Conservation (phyloP, 2,329 filamentous ascomycete genomes). For the Paraphoma sp. region DNA sequence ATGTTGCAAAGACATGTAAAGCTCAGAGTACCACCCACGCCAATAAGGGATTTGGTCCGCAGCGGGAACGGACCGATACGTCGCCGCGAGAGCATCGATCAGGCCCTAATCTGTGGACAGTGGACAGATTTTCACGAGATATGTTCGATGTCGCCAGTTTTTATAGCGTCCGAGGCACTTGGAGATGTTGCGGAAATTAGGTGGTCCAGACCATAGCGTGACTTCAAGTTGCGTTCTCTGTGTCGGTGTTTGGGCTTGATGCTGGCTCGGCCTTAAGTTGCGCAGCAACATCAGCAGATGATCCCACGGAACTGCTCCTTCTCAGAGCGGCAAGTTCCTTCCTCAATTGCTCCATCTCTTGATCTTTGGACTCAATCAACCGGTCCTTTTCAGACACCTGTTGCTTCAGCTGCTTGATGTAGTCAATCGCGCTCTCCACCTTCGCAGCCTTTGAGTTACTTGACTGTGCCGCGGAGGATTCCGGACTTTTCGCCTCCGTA, state of each 20-base stretch:
- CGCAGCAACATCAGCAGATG: conserved; percentile 6
- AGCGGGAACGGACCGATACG: too few relatives aligned
- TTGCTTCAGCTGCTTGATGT: conserved; percentile 84
- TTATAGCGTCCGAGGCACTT: too few relatives aligned
- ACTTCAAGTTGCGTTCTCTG: conserved; percentile 19
- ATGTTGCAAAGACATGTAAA: conserved; percentile 1
- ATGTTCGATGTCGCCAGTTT: background rate
- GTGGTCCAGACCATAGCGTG: too few relatives aligned
- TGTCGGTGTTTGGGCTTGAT: conserved; percentile 16
- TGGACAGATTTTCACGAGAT: background rate
- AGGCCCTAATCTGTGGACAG: background rate
- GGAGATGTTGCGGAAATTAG: background rate
- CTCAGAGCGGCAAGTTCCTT: conserved; percentile 58
- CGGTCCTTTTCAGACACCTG: conserved; percentile 72
- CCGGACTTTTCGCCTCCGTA: conserved; percentile 45
- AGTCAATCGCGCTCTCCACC: conserved; percentile 95
- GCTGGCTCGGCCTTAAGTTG: conserved; percentile 21
- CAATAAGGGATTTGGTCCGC: background rate
- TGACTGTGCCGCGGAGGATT: conserved; percentile 44
- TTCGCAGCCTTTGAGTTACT: conserved; percentile 86
- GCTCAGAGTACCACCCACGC: conserved; percentile 3
- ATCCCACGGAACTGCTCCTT: conserved; percentile 22
- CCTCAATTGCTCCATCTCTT: conserved; percentile 58
- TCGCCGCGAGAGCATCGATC: background rate
- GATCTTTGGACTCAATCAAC: conserved; percentile 70